Conservation (phyloP, 176 grass and related monocot genomes). For the Avena sativa region DNA sequence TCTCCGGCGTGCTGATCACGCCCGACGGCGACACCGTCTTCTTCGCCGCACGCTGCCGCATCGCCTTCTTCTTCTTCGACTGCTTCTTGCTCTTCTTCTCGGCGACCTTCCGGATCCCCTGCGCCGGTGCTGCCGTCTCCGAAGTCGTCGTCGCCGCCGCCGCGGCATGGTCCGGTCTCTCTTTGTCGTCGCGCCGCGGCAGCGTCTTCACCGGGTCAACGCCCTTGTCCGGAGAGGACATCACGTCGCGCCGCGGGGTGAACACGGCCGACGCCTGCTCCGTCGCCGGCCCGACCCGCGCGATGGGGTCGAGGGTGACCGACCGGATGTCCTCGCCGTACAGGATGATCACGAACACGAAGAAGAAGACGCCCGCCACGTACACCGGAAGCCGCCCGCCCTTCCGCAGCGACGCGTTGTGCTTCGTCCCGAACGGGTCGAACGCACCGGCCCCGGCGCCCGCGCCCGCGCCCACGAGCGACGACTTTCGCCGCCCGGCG, state of each 20-base stretch:
- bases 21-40: constrained; percentile 47
- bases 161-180: background rate
- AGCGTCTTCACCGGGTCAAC: background rate
- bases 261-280: too few relatives aligned
- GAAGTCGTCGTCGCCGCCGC: too few relatives aligned
- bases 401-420: constrained; percentile 45
- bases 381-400: constrained; percentile 61
- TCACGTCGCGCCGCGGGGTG: constrained; percentile 34
- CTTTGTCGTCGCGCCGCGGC: background rate
- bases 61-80: constrained; percentile 10
- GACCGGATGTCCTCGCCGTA: constrained; percentile 77
- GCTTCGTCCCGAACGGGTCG: constrained; percentile 40
- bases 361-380: constrained; percentile 53
- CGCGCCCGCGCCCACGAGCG: constrained; percentile 25
- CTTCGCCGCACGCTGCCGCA: constrained; percentile 35
- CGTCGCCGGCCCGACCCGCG: background rate
- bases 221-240: constrained; percentile 12
- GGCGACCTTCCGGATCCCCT: background rate
- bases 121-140: background rate
- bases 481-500: constrained; percentile 58
- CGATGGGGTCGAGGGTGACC: constrained; percentile 46
- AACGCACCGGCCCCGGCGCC: constrained; percentile 23
- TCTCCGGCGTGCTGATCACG: constrained; percentile 54
- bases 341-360: constrained; percentile 66
- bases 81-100: background rate